Evolutionary conservation across 257 asterid genomes (phyloP).

Genomic region (Plectranthus barbatus): DNA sequence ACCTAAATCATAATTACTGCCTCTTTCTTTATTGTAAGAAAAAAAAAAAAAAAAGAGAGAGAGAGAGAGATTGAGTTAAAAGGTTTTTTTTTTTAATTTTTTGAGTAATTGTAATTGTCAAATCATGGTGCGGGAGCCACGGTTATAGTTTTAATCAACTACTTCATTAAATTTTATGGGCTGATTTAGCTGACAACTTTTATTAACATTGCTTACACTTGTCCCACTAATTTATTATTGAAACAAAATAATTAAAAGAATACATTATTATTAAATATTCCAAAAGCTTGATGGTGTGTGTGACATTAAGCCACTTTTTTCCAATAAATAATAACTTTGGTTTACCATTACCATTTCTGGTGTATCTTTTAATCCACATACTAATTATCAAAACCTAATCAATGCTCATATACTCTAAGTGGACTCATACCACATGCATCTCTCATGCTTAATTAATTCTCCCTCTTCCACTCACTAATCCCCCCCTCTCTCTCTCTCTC

Average conservation of each 20-base stretch:
- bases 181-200: slow-evolving; percentile 21
- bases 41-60: no score
- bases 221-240: slow-evolving; percentile 6
- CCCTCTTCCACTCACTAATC: no score
- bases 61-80: no score
- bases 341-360: slow-evolving; percentile 1
- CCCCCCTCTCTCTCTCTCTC: no score
- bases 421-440: neutral
- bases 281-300: neutral
- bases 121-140: slow-evolving; percentile 7
- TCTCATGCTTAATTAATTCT: neutral
- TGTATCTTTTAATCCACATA: neutral
- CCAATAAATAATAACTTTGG: neutral
- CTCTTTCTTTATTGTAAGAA: neutral
- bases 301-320: slow-evolving; percentile 1
- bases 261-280: neutral
- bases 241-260: neutral
- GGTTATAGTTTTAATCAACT: slow-evolving; percentile 9
- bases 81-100: no score
- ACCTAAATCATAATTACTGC: neutral
- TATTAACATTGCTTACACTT: neutral
- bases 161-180: slow-evolving; percentile 21
- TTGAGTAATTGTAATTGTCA: slow-evolving; percentile 15
- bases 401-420: neutral
- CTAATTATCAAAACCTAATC: neutral